These are phyloP conservation scores for Neoboletus brunneissimus DNA, from an alignment of 768 basidiomycete genomes.

Conservation along the genomic window DNA sequence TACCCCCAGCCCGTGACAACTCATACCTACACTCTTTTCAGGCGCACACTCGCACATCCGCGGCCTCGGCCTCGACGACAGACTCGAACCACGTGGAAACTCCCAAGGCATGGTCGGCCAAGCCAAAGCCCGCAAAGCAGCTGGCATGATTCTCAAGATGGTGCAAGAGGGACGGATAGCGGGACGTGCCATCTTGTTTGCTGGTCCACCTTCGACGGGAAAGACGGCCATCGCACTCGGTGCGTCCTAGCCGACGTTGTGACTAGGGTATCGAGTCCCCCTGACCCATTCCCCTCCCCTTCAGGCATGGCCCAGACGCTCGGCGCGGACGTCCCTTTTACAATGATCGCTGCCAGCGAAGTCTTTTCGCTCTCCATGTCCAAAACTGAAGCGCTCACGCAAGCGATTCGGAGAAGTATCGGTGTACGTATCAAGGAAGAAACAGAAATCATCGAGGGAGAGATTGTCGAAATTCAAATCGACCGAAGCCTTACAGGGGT, in stretches of 20 bases:
- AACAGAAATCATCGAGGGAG: constrained; percentile 95
- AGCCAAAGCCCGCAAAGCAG: constrained; percentile 92
- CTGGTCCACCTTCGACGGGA: constrained; percentile 94
- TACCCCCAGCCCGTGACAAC: too few relatives aligned
- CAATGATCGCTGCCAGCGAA: constrained; percentile 96
- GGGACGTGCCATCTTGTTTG: constrained; percentile 94
- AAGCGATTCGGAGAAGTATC: constrained; percentile 93
- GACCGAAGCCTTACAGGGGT: constrained; percentile 96
- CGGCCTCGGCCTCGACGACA: constrained; percentile 89
- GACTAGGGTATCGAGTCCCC: too few relatives aligned
- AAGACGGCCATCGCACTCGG: constrained; percentile 99
- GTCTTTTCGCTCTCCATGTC: constrained; percentile 98
- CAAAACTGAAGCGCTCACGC: constrained; percentile 96
- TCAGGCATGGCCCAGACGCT: constrained; percentile 94
- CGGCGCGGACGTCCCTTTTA: constrained; percentile 94
- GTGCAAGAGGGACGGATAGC: constrained; percentile 95
- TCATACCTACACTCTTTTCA: too few relatives aligned
- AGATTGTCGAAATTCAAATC: constrained; percentile 98
- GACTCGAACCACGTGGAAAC: constrained; percentile 84
- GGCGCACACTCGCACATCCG: constrained; percentile 94
- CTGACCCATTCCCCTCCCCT: not conserved
- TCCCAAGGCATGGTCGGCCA: constrained; percentile 98
- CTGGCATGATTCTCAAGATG: constrained; percentile 97
- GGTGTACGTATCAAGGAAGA: constrained; percentile 98
- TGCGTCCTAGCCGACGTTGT: constrained; percentile 33